Conservation (phyloP, 352 stramenopile species). For the Globisporangium carolinianum region DNA sequence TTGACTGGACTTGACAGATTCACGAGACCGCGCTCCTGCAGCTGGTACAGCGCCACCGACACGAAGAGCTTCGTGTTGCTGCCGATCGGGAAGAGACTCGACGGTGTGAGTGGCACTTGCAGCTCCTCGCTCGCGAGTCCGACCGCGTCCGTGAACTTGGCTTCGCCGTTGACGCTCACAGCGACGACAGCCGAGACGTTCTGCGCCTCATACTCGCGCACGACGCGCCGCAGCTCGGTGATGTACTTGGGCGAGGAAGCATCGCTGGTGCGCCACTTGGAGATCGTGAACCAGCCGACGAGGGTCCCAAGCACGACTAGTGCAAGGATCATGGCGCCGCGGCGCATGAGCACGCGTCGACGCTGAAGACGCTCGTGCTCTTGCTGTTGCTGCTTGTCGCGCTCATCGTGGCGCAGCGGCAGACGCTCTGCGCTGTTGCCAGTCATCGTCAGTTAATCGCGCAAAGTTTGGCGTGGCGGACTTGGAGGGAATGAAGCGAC, state of each 20-base stretch:
- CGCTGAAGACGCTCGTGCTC: not conserved
- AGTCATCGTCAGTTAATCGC: not conserved
- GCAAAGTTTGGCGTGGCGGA: no score
- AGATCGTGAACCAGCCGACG: not conserved
- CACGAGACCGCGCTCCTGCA: conserved; percentile 39
- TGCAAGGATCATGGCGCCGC: not conserved
- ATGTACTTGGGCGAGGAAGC: not conserved
- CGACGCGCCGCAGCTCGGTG: not conserved
- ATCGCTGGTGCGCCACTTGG: not conserved
- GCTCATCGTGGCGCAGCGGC: not conserved
- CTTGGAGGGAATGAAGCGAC: no score
- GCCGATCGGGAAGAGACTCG: conserved; percentile 49
- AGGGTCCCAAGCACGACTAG: not conserved
- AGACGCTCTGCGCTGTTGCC: conserved; percentile 1
- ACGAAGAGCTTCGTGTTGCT: conserved; percentile 53
- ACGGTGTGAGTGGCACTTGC: conserved; percentile 20
- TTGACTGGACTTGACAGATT: conserved; percentile 29
- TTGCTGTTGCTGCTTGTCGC: not conserved
- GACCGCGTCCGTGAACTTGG: conserved; percentile 28
- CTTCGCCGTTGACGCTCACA: conserved; percentile 33
- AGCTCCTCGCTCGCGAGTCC: conserved; percentile 42
- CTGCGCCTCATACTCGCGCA: not conserved
- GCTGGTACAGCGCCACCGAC: conserved; percentile 40
- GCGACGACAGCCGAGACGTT: conserved; percentile 38
- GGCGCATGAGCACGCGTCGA: not conserved